phyloP scores from a whole-genome alignment of 192 early-diverging fungal species.

The Ambispora gerdemannii region DNA sequence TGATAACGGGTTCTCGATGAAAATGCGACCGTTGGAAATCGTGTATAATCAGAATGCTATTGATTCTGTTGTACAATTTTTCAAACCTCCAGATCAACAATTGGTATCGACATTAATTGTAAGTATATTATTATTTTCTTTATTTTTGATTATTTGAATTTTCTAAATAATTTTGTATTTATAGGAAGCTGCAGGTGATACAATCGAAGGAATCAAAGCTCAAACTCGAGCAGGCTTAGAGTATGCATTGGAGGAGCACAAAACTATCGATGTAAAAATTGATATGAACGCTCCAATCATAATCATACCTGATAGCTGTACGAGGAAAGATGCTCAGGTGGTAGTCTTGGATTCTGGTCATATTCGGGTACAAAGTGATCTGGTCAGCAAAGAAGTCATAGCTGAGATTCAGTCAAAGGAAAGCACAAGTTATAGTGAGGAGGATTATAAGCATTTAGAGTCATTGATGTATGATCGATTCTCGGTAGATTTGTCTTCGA shows the following conservation, averaged over 20 bases:
- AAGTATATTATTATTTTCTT: conserved; percentile 2
- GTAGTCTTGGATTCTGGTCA: conserved; percentile 91
- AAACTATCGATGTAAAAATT: conserved; percentile 85
- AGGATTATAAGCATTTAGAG: conserved; percentile 72
- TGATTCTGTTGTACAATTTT: conserved; percentile 72
- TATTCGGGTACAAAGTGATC: conserved; percentile 81
- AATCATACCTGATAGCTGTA: conserved; percentile 75
- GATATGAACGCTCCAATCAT: conserved; percentile 97
- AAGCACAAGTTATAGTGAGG: conserved; percentile 51
- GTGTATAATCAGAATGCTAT: conserved; percentile 82
- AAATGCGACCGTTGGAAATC: conserved; percentile 87
- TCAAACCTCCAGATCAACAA: conserved; percentile 74
- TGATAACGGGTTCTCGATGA: conserved; percentile 77
- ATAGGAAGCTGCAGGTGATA: conserved; percentile 72
- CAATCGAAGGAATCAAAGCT: conserved; percentile 79
- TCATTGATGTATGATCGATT: conserved; percentile 90
- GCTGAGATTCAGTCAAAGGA: conserved; percentile 67
- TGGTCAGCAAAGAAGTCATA: conserved; percentile 67
- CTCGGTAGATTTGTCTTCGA: conserved; percentile 70
- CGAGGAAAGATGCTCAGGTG: conserved; percentile 56
- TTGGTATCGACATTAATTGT: conserved; percentile 66
- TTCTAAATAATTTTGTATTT: conserved; percentile 35
- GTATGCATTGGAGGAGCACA: conserved; percentile 84
- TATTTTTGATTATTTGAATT: neutral
- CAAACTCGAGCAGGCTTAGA: conserved; percentile 86